Conservation (phyloP, 2,329 filamentous ascomycete species). For the Diaporthe sp. region DNA sequence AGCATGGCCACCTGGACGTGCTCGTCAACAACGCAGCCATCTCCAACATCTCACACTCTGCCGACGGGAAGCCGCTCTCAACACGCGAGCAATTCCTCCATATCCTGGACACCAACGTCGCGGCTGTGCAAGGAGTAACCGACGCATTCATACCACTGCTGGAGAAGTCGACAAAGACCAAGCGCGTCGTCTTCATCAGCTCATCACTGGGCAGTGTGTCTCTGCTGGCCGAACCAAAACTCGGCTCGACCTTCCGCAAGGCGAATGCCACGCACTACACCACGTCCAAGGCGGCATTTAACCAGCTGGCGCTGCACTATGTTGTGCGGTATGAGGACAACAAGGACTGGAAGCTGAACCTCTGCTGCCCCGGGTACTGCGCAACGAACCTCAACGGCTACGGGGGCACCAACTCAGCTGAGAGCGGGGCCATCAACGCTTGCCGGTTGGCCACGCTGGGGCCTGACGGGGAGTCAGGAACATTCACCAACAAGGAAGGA, state of each 20-base stretch:
- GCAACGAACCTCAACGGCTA: conserved; percentile 41
- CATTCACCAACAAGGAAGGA: conserved; percentile 37
- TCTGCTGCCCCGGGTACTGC: conserved; percentile 40
- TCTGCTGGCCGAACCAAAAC: conserved; percentile 29
- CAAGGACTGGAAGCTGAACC: conserved; percentile 43
- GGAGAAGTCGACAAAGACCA: conserved; percentile 39
- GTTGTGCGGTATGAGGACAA: conserved; percentile 37
- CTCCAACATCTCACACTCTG: conserved; percentile 12
- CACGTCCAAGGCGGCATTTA: conserved; percentile 42
- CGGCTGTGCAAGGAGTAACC: conserved; percentile 43
- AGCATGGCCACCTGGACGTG: conserved; percentile 47
- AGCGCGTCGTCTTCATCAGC: conserved; percentile 42
- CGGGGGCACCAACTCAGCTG: conserved; percentile 31
- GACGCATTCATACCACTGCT: conserved; percentile 47
- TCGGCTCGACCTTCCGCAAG: not conserved
- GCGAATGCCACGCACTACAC: conserved; percentile 37
- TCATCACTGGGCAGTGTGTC: conserved; percentile 38
- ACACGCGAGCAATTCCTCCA: conserved; percentile 38
- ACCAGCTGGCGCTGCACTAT: conserved; percentile 40
- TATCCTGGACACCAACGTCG: conserved; percentile 46
- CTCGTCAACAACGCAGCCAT: conserved; percentile 47
- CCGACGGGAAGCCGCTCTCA: conserved; percentile 26
- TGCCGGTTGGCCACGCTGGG: conserved; percentile 40
- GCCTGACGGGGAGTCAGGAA: conserved; percentile 39
- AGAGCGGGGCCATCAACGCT: conserved; percentile 40